Evolutionary conservation across 1,139 yeast species (phyloP), one percentile per base, ranked within the genome.

Genomic region (Blastobotrys ciferrii): DNA sequence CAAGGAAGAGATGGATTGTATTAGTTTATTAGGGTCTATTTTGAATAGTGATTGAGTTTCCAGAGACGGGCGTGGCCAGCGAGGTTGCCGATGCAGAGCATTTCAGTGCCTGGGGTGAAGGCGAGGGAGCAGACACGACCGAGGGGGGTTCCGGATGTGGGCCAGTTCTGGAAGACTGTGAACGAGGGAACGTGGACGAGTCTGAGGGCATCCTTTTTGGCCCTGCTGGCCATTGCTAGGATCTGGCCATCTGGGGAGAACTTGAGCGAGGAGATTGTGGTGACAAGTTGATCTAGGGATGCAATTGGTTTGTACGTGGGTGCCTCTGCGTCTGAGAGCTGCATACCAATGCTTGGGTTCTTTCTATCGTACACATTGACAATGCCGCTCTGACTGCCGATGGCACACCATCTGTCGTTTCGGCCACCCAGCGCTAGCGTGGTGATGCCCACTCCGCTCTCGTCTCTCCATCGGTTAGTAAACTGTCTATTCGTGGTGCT

Each of bases 121-220:
- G 81, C 78, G 2, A 81, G 84, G n/a, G 84, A 71, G 1, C 97
- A 87, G 38, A 94, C 96, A 58, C 84, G 82, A 20, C 98, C 99
- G 57, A 94, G 76, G 2, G 98, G 98, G 0, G 99, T 91, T 6
- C 89, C 92, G 50, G 92, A 82, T 2, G 98, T 92, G 17, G 99
- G 99, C 98, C 98, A 94, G 72, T 94, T 94, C 49, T 82, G 76
- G 68, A 82, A 94, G 2, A 87, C 96, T 11, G 87, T 79, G 53
- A 92, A 89, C 9, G 89, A 77, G 11, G 98, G 96, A 52, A 92
- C 69, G 63, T 94, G 98, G 12, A 89, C 92, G 56, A 94, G 67
- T 61, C 91, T 78, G 55, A 94, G 72, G 1, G 96, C 88, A 66
- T 94, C 98, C 62, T 85, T 81, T 70, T 84, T 82, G 4, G 86